Evolutionary conservation across 192 early-diverging fungal species (phyloP).

Genomic region (Coemansia sp.): DNA sequence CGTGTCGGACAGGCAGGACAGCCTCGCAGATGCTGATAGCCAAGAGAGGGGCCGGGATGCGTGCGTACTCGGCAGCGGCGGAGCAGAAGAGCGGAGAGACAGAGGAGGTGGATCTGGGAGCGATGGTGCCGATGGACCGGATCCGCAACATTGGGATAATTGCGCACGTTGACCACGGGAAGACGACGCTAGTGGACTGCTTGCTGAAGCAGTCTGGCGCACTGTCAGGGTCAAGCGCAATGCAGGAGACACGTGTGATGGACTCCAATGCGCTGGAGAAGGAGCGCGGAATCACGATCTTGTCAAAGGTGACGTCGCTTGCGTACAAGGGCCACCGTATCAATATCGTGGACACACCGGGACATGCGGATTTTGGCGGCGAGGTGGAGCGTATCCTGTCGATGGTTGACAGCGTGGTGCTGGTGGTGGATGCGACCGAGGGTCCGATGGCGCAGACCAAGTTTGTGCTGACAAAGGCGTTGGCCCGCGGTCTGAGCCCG

Average conservation of each 20-base stretch:
- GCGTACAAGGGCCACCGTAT: conserved; percentile 73
- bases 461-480: conserved; percentile 82
- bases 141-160: conserved; percentile 60
- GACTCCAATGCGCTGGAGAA: conserved; percentile 80
- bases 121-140: conserved; percentile 48
- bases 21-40: not conserved
- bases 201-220: conserved; percentile 60
- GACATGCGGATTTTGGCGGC: conserved; percentile 67
- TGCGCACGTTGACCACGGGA: conserved; percentile 89
- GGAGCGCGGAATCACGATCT: conserved; percentile 88
- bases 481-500: conserved; percentile 67
- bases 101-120: conserved; percentile 33
- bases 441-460: conserved; percentile 90
- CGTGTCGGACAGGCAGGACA: not conserved
- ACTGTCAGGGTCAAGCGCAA: conserved; percentile 55
- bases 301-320: conserved; percentile 78
- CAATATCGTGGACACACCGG: conserved; percentile 90
- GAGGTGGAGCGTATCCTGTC: conserved; percentile 86
- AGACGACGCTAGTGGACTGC: conserved; percentile 70
- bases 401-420: conserved; percentile 84
- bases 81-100: not conserved
- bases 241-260: conserved; percentile 75
- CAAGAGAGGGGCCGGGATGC: not conserved
- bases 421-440: conserved; percentile 85
- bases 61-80: conserved; percentile 9